Evolutionary conservation across 2,329 filamentous ascomycete species (phyloP).

Genomic region (Macrophomina pseudophaseolina): DNA sequence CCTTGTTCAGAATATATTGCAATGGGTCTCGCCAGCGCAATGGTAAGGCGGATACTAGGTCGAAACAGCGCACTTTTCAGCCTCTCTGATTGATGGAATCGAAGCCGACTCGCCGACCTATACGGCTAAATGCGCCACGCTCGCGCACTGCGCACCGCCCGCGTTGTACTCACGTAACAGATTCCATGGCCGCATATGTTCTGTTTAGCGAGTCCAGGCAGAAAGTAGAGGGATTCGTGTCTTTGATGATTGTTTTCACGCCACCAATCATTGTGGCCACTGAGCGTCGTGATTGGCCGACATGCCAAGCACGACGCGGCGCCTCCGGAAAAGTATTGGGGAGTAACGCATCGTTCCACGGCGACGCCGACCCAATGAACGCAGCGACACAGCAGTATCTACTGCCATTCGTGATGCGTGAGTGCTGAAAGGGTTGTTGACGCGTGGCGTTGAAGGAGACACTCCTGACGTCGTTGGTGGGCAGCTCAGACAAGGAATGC

Average conservation of each 20-base stretch:
- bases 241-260: background rate
- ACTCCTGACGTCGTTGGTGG: background rate
- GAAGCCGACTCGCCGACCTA: background rate
- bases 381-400: background rate
- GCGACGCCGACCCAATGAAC: conserved; percentile 3
- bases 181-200: background rate
- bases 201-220: background rate
- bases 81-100: conserved; percentile 5
- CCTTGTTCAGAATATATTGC: background rate
- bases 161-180: background rate
- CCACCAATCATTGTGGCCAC: background rate
- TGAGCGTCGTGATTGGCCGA: background rate
- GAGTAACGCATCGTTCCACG: background rate
- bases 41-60: background rate
- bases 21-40: background rate
- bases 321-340: background rate
- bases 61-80: background rate
- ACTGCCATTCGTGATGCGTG: background rate
- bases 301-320: background rate
- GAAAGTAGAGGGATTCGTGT: background rate
- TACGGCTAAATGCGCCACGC: conserved; percentile 7
- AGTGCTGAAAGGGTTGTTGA: background rate
- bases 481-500: background rate
- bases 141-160: no score
- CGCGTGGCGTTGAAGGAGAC: no score